These are phyloP conservation scores for Pseudocercospora fijiensis DNA, from an alignment of 2,329 filamentous ascomycete species.

Conservation along the genomic window DNA sequence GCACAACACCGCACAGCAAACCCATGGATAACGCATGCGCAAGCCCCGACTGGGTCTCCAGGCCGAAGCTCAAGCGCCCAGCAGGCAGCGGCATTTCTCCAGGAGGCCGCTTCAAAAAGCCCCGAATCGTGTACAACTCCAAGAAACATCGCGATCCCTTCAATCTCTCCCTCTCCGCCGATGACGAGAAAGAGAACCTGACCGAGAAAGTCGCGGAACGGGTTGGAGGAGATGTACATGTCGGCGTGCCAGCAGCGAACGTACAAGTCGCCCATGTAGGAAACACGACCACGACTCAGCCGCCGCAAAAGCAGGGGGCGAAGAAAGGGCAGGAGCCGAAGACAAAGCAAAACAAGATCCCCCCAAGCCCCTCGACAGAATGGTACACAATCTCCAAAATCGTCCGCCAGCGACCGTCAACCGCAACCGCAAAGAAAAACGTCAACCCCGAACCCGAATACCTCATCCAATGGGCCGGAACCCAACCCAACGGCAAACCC, in stretches of 20 bases:
- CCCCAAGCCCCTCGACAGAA: background rate
- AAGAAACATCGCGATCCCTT: background rate
- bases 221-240: too few species aligned
- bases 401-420: background rate
- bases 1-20: background rate
- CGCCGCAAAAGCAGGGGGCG: too few species aligned
- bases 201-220: background rate
- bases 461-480: background rate
- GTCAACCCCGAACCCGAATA: background rate
- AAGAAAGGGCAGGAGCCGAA: background rate
- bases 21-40: background rate
- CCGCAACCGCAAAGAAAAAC: background rate
- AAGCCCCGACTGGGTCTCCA: background rate
- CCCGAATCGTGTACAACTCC: background rate
- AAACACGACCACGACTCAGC: background rate
- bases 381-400: background rate
- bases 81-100: background rate
- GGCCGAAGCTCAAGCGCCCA: background rate
- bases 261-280: background rate
- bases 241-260: too few species aligned
- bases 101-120: background rate
- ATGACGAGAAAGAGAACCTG: background rate
- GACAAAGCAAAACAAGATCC: too few species aligned
- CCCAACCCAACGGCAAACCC: background rate
- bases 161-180: background rate